Conservation (phyloP, 805 yeast genomes). For the Yamadazyma takamatsuzukensis region DNA sequence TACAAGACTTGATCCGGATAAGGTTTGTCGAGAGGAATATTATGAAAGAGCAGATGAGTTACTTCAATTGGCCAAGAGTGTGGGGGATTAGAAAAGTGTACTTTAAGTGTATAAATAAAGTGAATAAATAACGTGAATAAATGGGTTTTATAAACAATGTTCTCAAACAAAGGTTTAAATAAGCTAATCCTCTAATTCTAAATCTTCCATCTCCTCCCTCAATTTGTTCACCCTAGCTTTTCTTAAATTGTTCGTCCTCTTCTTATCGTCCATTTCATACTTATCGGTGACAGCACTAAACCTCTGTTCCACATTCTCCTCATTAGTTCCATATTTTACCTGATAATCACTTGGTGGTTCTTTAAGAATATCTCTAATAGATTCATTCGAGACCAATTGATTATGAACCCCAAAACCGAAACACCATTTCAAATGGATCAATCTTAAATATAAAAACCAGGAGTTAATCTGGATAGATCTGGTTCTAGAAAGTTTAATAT, state of each 20-base stretch:
- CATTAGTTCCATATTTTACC: conserved; percentile 15
- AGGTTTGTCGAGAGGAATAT: too few species aligned
- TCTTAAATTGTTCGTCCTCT: conserved; percentile 31
- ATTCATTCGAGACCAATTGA: conserved; percentile 40
- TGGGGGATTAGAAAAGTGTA: too few species aligned
- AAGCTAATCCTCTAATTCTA: conserved; percentile 15
- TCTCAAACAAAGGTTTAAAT: too few species aligned
- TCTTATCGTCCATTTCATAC: conserved; percentile 25
- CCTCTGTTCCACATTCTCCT: conserved; percentile 12
- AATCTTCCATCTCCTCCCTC: conserved; percentile 27
- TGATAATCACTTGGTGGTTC: conserved; percentile 28
- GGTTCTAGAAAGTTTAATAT: conserved; percentile 42
- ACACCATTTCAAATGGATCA: conserved; percentile 47
- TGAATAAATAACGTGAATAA: background rate
- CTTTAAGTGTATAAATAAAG: too few species aligned
- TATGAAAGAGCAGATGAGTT: too few species aligned
- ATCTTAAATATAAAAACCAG: conserved; percentile 49
- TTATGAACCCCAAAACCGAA: conserved; percentile 50
- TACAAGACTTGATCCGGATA: too few species aligned
- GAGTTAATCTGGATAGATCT: conserved; percentile 45
- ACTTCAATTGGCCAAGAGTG: too few species aligned
- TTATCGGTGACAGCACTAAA: conserved; percentile 8
- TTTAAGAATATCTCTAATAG: conserved; percentile 31
- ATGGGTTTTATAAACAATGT: background rate
- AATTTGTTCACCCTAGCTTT: conserved; percentile 36